These are phyloP conservation scores for Populus simonii DNA, from an alignment of 345 rosid species.

Conservation along the genomic window DNA sequence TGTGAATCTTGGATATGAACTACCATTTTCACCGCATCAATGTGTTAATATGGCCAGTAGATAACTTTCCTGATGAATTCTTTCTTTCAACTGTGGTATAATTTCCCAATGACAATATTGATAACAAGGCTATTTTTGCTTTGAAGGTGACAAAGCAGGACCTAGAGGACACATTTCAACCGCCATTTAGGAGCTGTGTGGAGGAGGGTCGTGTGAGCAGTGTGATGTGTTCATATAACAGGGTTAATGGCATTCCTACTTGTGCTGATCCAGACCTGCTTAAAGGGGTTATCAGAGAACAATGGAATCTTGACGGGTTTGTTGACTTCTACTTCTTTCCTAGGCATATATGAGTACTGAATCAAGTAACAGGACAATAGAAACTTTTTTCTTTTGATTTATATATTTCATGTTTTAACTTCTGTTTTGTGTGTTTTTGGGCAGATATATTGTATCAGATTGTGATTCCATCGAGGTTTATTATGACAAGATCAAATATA, in stretches of 20 bases:
- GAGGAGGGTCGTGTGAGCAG: slow-evolving; percentile 78
- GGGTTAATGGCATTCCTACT: slow-evolving; percentile 80
- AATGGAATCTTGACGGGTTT: slow-evolving; percentile 25
- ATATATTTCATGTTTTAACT: neutral
- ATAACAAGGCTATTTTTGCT: neutral
- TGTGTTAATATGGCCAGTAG: neutral
- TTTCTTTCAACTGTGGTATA: neutral
- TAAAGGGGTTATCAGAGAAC: slow-evolving; percentile 34
- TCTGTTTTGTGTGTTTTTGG: neutral
- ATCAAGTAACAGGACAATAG: neutral
- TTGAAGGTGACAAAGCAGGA: slow-evolving; percentile 80
- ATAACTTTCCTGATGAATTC: neutral
- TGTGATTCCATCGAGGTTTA: slow-evolving; percentile 22
- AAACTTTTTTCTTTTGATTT: neutral
- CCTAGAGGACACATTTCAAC: slow-evolving; percentile 69
- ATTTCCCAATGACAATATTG: neutral
- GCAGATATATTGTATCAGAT: slow-evolving; percentile 21
- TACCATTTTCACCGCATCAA: neutral
- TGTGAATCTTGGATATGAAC: neutral
- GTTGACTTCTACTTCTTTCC: neutral
- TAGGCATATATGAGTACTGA: neutral
- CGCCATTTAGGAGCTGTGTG: slow-evolving; percentile 74
- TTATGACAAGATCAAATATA: slow-evolving; percentile 1
- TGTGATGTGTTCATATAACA: slow-evolving; percentile 89
- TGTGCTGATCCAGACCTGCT: slow-evolving; percentile 80